Percentiles rank a stretch among this genome's conserved stretches.
Evolutionary conservation across 116 monocot species (phyloP).

Genomic region (Iris pallida): DNA sequence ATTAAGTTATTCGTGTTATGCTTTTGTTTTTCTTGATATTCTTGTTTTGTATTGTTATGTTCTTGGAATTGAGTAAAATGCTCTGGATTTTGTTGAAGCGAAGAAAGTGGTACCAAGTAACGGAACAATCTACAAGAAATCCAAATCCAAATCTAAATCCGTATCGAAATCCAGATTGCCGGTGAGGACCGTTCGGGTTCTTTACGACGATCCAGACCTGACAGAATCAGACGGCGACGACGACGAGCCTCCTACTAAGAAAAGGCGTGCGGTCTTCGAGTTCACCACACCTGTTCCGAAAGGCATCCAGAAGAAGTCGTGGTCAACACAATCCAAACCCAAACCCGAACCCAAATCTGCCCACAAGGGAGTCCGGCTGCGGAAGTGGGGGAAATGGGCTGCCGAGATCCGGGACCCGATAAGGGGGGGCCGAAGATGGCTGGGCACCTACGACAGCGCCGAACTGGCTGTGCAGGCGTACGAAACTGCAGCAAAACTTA

Average conservation of each 20-base stretch:
- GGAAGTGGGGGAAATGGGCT: conserved; percentile 44
- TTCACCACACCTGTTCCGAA: background rate
- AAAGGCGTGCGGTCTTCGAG: background rate
- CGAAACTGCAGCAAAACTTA: background rate
- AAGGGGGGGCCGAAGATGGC: conserved; percentile 26
- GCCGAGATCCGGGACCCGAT: conserved; percentile 41
- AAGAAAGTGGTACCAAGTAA: no score
- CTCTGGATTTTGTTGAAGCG: no score
- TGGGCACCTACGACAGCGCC: conserved; percentile 36
- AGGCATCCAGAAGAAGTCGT: background rate
- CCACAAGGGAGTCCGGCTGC: conserved; percentile 28
- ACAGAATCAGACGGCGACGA: conserved; percentile 16
- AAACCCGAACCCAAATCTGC: background rate
- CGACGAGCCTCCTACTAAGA: background rate
- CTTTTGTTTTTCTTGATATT: no score
- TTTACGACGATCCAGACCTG: conserved; percentile 15
- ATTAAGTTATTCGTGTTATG: no score
- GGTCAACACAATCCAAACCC: background rate
- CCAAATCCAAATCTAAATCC: no score
- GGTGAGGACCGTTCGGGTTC: background rate
- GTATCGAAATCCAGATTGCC: background rate
- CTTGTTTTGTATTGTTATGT: no score
- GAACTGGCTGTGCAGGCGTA: conserved; percentile 29
- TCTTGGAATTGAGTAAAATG: no score
- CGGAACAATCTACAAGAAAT: no score